Conservation (phyloP, 495 filamentous ascomycete genomes). For the Rhypophila decipiens region DNA sequence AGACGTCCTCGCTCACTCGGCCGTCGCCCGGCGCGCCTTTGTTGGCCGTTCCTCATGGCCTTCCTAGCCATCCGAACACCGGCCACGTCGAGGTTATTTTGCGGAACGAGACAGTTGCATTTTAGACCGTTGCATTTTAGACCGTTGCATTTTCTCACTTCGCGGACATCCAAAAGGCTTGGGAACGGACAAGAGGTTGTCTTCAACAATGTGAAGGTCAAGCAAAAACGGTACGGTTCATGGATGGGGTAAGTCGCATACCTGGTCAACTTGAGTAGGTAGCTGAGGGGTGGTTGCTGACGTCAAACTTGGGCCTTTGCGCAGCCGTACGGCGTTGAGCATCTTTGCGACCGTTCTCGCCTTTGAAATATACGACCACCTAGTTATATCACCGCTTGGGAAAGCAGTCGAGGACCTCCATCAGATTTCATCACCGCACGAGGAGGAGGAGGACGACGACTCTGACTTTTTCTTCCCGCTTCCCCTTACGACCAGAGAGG, state of each 20-base stretch:
- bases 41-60: no score
- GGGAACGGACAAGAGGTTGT: slow-evolving; percentile 12
- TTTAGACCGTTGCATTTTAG: no score
- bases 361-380: no score
- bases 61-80: no score
- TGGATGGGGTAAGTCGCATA: background rate
- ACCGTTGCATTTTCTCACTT: no score
- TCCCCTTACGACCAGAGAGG: slow-evolving; percentile 39
- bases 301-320: background rate
- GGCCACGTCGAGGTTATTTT: no score
- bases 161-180: no score
- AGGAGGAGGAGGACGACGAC: slow-evolving; percentile 13
- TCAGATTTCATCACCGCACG: no score
- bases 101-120: no score
- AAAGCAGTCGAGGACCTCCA: slow-evolving; percentile 16
- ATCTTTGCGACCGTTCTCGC: slow-evolving; percentile 17
- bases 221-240: background rate
- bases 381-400: no score
- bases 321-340: background rate
- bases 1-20: no score
- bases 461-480: slow-evolving; percentile 58
- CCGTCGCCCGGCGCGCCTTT: no score
- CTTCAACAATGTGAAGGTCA: slow-evolving; percentile 22
- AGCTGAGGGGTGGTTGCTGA: background rate
- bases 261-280: background rate